These are phyloP conservation scores for Citrullus colocynthis DNA, from an alignment of 306 rosid species.

Conservation along the genomic window DNA sequence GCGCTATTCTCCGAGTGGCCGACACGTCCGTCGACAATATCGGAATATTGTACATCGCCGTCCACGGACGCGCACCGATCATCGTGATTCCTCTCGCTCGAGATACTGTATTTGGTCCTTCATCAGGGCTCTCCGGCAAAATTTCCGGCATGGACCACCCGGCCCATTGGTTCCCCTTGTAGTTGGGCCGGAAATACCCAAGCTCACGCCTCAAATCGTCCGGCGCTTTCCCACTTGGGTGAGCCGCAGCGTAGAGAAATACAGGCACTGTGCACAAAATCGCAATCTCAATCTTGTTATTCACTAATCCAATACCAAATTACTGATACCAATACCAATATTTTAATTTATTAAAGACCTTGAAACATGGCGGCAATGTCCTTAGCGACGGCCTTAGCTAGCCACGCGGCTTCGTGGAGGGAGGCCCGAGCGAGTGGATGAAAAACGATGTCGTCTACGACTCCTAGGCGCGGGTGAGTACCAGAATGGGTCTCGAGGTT, in stretches of 20 bases:
- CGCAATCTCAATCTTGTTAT: no score
- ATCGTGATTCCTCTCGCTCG: constrained; percentile 46
- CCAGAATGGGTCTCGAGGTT: constrained; percentile 66
- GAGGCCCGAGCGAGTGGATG: constrained; percentile 63
- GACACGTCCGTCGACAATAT: constrained; percentile 42
- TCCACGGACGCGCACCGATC: constrained; percentile 79
- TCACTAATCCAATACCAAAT: no score
- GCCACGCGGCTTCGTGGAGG: constrained; percentile 67
- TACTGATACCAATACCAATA: no score
- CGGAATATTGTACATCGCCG: constrained; percentile 52
- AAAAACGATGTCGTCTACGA: constrained; percentile 69
- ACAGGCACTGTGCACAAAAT: constrained; percentile 58
- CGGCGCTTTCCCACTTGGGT: constrained; percentile 58
- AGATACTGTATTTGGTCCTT: constrained; percentile 43
- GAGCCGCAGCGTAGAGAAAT: constrained; percentile 73
- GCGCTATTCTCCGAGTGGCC: constrained; percentile 40
- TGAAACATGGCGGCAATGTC: constrained; percentile 54
- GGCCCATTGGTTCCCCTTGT: constrained; percentile 69
- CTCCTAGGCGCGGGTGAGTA: constrained; percentile 73
- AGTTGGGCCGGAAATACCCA: constrained; percentile 43
- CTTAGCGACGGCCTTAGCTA: constrained; percentile 59
- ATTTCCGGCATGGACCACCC: constrained; percentile 61
- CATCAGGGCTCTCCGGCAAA: constrained; percentile 44
- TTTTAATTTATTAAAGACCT: constrained; percentile 20
- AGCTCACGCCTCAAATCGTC: constrained; percentile 68